Evolutionary conservation across 306 rosid species (phyloP), one percentile per base, ranked within the genome.

Genomic region (Glycine soja): DNA sequence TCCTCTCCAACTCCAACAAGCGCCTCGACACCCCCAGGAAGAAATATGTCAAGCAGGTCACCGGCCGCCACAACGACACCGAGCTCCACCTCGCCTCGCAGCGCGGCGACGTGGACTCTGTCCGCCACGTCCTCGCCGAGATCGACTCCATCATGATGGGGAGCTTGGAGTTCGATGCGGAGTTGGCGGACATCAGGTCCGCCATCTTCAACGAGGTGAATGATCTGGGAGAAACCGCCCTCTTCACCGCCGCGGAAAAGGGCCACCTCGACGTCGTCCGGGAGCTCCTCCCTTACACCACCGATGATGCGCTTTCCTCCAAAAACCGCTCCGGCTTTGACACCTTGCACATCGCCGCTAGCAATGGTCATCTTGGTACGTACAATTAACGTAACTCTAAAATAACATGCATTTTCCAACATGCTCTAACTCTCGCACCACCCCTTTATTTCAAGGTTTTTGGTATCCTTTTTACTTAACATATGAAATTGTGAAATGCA

Each of bases 31-130:
- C 15, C 15, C 56, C 42, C 16, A 47, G 40, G 88, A 91, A 92
- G 80, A 95, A 92, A 72, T 92, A 90, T 40, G 95, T 95, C 80
- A 90, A 83, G 82, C 97, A 95, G 80, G 97, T 92, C 77, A 95
- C 94, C 6, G 98, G 99, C 2, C 89, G 92, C 56, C 92, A 90
- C 80, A 89, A 92, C 7, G 97, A 95, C 79, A 92, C 97, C 40
- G 94, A 91, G 76, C 91, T 95, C 76, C 97, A 95, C 84, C 88
- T 95, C 79, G 99, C 93, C n/a, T 94, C 90, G 0, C 89, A 84
- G 56, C 88, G 91, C 0, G 98, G 97, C 0, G 94, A 95, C 50
- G 77, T 72, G 40, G 69, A 77, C 0, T 82, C 87, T 11, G 82
- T 95, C 67, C 54, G 82, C 18, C 83, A 75, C 4, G 87, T 91